Percentiles rank a stretch among this genome's conserved stretches.
Evolutionary conservation across 805 yeast species (phyloP).

Genomic region (Saccharomyces paradoxus): DNA sequence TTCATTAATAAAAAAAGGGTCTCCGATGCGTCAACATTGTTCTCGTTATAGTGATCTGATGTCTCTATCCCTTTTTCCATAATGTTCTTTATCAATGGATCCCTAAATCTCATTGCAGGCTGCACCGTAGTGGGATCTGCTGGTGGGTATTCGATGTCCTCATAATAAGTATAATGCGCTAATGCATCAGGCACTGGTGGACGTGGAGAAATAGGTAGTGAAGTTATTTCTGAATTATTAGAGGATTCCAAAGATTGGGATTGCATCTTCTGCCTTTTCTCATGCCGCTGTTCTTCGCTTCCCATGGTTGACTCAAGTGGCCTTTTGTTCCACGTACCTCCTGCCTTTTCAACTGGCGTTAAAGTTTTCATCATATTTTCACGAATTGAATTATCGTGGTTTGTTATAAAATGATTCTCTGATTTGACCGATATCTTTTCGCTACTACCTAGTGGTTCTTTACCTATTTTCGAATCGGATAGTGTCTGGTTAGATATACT

Average conservation of each 20-base stretch:
- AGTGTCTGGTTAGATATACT: background rate
- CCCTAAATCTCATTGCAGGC: constrained; percentile 5
- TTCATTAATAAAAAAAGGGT: constrained; percentile 41
- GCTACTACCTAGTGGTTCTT: background rate
- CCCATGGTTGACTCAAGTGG: background rate
- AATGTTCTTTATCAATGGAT: constrained; percentile 16
- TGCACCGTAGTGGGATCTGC: constrained; percentile 16
- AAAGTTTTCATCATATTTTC: background rate
- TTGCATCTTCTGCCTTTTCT: background rate
- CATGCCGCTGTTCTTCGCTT: background rate
- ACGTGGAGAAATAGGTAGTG: constrained; percentile 1
- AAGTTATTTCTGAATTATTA: background rate
- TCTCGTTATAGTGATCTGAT: constrained; percentile 24
- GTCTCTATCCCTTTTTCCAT: constrained; percentile 11
- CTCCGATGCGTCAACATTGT: constrained; percentile 37
- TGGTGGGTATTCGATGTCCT: constrained; percentile 7
- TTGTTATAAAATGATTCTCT: background rate
- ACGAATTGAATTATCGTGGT: background rate
- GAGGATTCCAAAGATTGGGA: background rate
- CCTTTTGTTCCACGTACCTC: background rate
- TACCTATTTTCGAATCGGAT: background rate
- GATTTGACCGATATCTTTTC: background rate
- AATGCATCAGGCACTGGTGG: background rate
- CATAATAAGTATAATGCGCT: constrained; percentile 3
- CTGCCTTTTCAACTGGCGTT: background rate